Evolutionary conservation across 305 asterid species (phyloP).

Genomic region (Ilex paraguariensis): DNA sequence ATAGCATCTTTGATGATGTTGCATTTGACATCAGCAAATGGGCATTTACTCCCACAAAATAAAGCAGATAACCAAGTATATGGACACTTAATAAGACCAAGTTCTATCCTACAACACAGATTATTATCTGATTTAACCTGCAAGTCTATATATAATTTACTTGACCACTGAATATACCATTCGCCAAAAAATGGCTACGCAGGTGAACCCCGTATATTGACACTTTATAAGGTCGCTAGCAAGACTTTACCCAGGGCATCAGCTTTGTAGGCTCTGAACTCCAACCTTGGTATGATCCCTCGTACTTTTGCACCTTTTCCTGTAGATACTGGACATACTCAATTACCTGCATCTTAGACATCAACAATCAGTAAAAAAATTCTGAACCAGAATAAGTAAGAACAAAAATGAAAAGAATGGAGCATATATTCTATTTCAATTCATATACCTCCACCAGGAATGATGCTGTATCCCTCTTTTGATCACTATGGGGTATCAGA

Average conservation of each 20-base stretch:
- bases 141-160: background rate
- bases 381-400: background rate
- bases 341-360: constrained; percentile 68
- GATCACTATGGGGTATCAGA: constrained; percentile 75
- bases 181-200: background rate
- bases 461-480: constrained; percentile 89
- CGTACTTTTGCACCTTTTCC: constrained; percentile 79
- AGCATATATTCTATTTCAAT: background rate
- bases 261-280: constrained; percentile 85
- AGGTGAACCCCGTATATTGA: background rate
- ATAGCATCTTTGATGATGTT: no score
- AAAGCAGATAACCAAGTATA: background rate
- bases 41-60: no score
- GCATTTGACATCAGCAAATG: no score
- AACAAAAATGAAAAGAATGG: background rate
- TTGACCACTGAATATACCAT: background rate
- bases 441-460: constrained; percentile 61
- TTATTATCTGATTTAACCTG: background rate
- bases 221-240: background rate
- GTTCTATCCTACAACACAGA: no score
- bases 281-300: constrained; percentile 84
- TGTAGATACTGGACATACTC: constrained; percentile 78
- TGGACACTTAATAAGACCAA: background rate
- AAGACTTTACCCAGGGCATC: constrained; percentile 88
- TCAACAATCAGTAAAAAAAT: background rate